A percentile compares a stretch with the other conserved stretches of the same genome.
Evolutionary conservation across 352 stramenopile species (phyloP).

Genomic region (Pythium monospermum): DNA sequence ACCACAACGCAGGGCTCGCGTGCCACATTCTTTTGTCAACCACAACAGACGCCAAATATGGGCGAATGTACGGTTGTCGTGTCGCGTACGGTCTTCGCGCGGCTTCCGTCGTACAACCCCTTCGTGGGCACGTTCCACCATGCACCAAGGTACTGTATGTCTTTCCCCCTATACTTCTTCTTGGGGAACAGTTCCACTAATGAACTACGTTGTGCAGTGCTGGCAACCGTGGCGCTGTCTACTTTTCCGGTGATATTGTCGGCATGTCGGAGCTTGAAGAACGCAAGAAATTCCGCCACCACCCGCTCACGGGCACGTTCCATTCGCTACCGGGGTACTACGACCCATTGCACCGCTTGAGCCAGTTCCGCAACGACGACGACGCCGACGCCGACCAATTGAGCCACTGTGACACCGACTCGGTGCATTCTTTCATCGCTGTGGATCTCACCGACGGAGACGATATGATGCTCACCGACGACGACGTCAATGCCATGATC

Average conservation of each 20-base stretch:
- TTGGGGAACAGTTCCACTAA: neutral
- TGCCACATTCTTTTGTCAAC: neutral
- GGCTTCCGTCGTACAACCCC: conserved; percentile 83
- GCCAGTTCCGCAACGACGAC: conserved; percentile 57
- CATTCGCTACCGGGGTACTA: conserved; percentile 85
- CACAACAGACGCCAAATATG: conserved; percentile 10
- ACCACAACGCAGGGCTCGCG: too few species aligned
- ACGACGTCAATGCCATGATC: conserved; percentile 42
- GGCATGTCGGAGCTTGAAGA: conserved; percentile 86
- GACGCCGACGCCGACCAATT: conserved; percentile 47
- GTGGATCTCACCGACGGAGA: conserved; percentile 67
- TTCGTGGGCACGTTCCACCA: conserved; percentile 89
- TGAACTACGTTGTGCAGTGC: conserved; percentile 29
- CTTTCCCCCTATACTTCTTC: neutral
- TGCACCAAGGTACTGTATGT: conserved; percentile 58
- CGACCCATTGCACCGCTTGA: conserved; percentile 75
- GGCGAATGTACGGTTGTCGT: conserved; percentile 35
- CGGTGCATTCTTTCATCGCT: conserved; percentile 70
- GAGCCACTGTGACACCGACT: conserved; percentile 65
- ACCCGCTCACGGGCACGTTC: conserved; percentile 85
- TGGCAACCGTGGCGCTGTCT: conserved; percentile 79
- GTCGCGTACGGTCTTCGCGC: conserved; percentile 72
- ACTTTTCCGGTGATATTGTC: conserved; percentile 87
- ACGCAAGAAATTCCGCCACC: conserved; percentile 85
- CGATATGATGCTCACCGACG: too few species aligned